Percentiles rank a stretch among this genome's conserved stretches.
Conservation (phyloP, 2,329 filamentous ascomycete genomes). For the Hymenoscyphus repandus region DNA sequence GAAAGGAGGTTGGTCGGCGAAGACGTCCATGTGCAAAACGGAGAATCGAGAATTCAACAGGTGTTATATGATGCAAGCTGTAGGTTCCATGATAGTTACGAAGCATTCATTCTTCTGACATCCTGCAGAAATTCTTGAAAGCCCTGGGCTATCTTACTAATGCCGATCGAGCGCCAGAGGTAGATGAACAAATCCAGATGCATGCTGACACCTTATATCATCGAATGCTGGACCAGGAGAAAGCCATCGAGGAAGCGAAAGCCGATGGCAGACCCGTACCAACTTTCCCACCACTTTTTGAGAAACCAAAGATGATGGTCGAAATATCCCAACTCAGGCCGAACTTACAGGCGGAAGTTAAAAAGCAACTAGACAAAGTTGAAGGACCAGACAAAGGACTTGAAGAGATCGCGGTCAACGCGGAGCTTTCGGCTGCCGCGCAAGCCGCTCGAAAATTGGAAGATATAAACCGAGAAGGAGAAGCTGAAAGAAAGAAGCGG, state of each 20-base stretch:
- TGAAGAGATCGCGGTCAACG: conserved; percentile 59
- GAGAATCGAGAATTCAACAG: conserved; percentile 75
- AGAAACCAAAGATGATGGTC: conserved; percentile 14
- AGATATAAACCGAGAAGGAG: conserved; percentile 50
- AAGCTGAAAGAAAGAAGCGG: conserved; percentile 47
- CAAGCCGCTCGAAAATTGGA: conserved; percentile 54
- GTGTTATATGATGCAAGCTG: conserved; percentile 85
- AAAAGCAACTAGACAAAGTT: conserved; percentile 52
- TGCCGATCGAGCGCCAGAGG: conserved; percentile 55
- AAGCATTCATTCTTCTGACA: background rate
- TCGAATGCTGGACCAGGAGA: conserved; percentile 79
- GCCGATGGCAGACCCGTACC: conserved; percentile 54
- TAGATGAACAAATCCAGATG: conserved; percentile 90
- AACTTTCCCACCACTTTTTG: conserved; percentile 52
- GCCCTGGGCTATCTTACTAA: conserved; percentile 80
- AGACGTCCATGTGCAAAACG: conserved; percentile 73
- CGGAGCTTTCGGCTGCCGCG: conserved; percentile 55
- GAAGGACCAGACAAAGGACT: conserved; percentile 52
- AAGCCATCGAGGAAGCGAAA: conserved; percentile 64
- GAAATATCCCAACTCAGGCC: conserved; percentile 34
- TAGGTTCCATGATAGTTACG: conserved; percentile 36
- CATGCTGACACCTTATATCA: conserved; percentile 90
- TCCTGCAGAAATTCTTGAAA: conserved; percentile 70
- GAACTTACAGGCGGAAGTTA: conserved; percentile 46
- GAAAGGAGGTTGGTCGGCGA: conserved; percentile 60